Evolutionary conservation across 192 early-diverging fungal species (phyloP), one percentile per base, ranked within the genome.

Genomic region (Diversispora eburnea): DNA sequence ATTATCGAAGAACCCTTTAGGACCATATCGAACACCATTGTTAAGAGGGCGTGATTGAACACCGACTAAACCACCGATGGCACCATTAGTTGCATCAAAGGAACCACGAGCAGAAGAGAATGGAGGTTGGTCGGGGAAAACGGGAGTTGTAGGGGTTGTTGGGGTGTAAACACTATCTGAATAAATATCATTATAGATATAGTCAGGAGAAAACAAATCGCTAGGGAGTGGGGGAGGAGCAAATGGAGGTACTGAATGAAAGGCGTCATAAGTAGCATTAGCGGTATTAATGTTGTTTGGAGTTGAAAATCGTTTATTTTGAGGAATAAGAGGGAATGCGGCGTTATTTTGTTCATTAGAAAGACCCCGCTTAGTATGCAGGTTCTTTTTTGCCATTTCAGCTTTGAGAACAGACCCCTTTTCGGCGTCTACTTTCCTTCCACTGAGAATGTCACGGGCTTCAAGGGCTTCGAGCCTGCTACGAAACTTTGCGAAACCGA

Each of bases 331-430:
- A 70, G 54, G 17, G 8, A 17, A 77, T 45, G 73, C 62, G 1
- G 76, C 25, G 25, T 33, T 77, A 5, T 79, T 73, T 61, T 81
- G 77, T 52, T 78, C 82, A 58, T 80, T 88, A 39, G 90, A 89
- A 46, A 89, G 79, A 5, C 91, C 92, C 59, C 95, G 88, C 74
- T 92, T 93, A 63, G 93, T 95, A 82, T 96, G 94, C 65, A 99
- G 85, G 76, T 99, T 98, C 85, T 98, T 98, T 77, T 97, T 98
- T 46, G 98, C 98, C 93, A 99, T 94, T 77, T 98, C 96, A 1
- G 96, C 98, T 81, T 99, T 99, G 51, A 99, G 87, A 39, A 91
- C 79, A 52, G 85, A 86, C 75, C 92, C 92, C 58, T 88, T 87
- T 71, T 97, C 94, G 8, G 91, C 89, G 78, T 97, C 96, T 39